Conservation (phyloP, 306 rosid genomes). For the Sindora glabra region DNA sequence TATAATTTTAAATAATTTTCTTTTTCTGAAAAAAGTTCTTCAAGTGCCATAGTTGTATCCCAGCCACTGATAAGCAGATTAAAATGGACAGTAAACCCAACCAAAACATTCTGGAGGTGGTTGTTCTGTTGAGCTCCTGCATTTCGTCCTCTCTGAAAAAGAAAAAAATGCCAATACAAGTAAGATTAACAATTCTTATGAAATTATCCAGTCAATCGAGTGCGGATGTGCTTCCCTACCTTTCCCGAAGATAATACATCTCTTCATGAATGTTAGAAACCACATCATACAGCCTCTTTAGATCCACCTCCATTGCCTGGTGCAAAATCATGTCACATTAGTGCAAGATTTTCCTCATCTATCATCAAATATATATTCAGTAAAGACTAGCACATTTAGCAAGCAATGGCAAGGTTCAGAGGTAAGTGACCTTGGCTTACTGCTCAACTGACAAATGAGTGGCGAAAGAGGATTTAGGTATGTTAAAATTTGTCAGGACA, state of each 20-base stretch:
- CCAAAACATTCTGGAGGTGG: constrained; percentile 70
- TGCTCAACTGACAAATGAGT: neutral
- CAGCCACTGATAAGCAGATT: constrained; percentile 71
- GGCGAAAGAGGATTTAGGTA: neutral
- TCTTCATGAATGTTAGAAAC: constrained; percentile 73
- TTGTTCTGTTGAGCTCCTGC: constrained; percentile 76
- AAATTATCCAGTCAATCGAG: neutral
- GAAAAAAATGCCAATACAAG: neutral
- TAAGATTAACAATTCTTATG: neutral
- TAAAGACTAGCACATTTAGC: neutral
- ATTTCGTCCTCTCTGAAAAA: constrained; percentile 80
- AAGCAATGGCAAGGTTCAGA: neutral
- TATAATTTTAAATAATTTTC: constrained; percentile 60
- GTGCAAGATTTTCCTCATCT: neutral
- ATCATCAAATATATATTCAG: neutral
- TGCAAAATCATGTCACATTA: constrained; percentile 3
- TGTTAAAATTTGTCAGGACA: constrained; percentile 1
- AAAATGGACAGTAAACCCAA: constrained; percentile 68
- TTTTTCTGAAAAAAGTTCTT: constrained; percentile 91
- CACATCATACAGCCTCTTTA: constrained; percentile 61
- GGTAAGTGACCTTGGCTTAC: neutral
- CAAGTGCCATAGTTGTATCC: constrained; percentile 82
- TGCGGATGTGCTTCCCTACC: constrained; percentile 33
- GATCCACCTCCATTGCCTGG: constrained; percentile 84
- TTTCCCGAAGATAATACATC: constrained; percentile 72